Evolutionary conservation across 2,329 filamentous ascomycete species (phyloP), one percentile per base, ranked within the genome.

Genomic region (Penicillium sp.): DNA sequence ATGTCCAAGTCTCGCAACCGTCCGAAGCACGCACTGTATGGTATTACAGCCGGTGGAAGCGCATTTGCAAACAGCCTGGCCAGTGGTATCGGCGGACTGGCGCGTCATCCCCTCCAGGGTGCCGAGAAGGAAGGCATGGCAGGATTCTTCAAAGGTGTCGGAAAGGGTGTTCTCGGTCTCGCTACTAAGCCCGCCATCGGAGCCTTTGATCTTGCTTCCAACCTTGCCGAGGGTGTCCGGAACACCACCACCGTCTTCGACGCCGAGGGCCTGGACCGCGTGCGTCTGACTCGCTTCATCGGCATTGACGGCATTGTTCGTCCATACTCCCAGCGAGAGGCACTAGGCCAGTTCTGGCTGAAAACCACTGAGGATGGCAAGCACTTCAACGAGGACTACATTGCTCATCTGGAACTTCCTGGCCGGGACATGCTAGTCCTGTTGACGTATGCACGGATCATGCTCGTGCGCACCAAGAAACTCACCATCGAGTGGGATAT

Each of bases 241-340:
- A 98, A 98, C 72, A 98, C 93, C 0, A 98, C 94, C 1, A 98
- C 93, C 0, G 93, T 98, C 16, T 98, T 98, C 67, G 93, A 98
- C 63, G 87, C 87, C 22, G 86, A 91, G 49, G 93, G 94, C 42
- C 83, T 98, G 6, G 94, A 98, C 60, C 89, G 93, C 40, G 89
- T 95, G 20, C 87, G 93, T n/a, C 79, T 95, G 42, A 87, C 90
- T 5, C 86, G 93, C 14, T 96, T 95, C 72, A 89, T 98, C 50
- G 87, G 89, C 13, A 81, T 84, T 34, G 91, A 98, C 66, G 93
- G 93, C 32, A 87, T 98, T 50, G 90, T 98, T 27, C 85, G 91
- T 3, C 90, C 93, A 0, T 98, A 95, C 75, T 90, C 85, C 46
- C 87, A 95, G 65, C 87, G 93, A 38, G 93, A 98, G 74, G 90